These are phyloP conservation scores for Cucumis hystrix DNA, from an alignment of 306 rosid species.

Conservation along the genomic window DNA sequence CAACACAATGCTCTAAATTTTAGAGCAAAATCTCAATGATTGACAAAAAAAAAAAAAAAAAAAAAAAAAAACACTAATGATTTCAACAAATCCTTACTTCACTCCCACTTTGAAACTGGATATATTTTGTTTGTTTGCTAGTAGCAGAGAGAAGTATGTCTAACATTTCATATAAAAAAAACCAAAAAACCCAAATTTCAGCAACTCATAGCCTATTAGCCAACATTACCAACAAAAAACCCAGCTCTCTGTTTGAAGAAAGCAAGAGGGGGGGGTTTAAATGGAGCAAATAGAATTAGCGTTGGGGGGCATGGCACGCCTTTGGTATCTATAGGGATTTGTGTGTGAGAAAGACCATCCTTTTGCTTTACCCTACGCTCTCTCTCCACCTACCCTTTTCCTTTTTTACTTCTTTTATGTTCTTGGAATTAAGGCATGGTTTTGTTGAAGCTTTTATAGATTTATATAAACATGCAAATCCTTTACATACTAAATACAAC, in stretches of 20 bases:
- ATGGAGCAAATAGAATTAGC: conserved; percentile 66
- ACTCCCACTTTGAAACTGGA: conserved; percentile 18
- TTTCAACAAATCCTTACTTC: conserved; percentile 10
- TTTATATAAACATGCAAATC: conserved; percentile 6
- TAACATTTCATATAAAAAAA: conserved; percentile 11
- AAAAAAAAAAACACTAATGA: conserved; percentile 17
- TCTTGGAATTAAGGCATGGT: conserved; percentile 3
- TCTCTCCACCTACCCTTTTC: conserved; percentile 10
- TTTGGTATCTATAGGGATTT: conserved; percentile 66
- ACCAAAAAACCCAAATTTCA: conserved; percentile 22
- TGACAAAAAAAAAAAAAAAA: background rate
- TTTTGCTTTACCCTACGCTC: conserved; percentile 41
- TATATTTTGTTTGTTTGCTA: conserved; percentile 20
- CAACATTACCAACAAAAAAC: background rate
- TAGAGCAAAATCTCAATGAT: conserved; percentile 40
- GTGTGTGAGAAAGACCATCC: conserved; percentile 70
- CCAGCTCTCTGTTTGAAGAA: background rate
- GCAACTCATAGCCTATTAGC: conserved; percentile 21
- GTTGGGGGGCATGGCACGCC: conserved; percentile 28
- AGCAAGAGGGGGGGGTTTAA: conserved; percentile 49
- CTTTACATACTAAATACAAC: background rate
- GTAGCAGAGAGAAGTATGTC: conserved; percentile 24
- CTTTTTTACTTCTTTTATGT: conserved; percentile 23
- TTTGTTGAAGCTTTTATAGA: background rate
- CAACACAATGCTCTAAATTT: conserved; percentile 7